Evolutionary conservation across 176 grass and related monocot genomes (phyloP).

Genomic region (Guadua angustifolia): DNA sequence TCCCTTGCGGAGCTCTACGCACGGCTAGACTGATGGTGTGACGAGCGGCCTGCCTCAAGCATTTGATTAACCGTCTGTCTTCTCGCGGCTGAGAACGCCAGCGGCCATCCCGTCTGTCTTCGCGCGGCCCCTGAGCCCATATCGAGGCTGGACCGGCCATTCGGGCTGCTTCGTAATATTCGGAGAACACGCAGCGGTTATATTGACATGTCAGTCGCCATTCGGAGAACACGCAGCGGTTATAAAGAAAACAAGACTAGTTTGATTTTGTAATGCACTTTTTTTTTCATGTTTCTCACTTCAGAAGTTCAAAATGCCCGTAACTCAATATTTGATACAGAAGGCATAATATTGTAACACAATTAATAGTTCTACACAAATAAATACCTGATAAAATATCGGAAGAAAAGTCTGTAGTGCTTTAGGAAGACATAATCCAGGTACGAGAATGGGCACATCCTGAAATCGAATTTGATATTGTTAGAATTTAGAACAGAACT

Average conservation of each 20-base stretch:
- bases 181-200: no score
- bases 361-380: conserved; percentile 27
- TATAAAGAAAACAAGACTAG: conserved; percentile 20
- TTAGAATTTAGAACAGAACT: conserved; percentile 40
- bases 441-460: conserved; percentile 82
- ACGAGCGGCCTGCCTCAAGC: no score
- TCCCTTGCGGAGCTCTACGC: no score
- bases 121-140: no score
- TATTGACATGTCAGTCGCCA: no score
- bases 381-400: conserved; percentile 86
- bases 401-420: conserved; percentile 92
- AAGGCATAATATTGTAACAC: conserved; percentile 33
- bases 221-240: no score
- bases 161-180: no score
- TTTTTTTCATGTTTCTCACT: conserved; percentile 9
- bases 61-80: no score
- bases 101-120: no score
- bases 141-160: no score
- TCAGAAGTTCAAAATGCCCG: background rate
- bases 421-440: conserved; percentile 93
- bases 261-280: conserved; percentile 23
- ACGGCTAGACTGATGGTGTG: no score
- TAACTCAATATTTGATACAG: conserved; percentile 6
- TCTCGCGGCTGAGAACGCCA: no score
- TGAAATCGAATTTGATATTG: conserved; percentile 55